phyloP scores from a whole-genome alignment of 108 stramenopile species.

The Bacterosira constricta region DNA sequence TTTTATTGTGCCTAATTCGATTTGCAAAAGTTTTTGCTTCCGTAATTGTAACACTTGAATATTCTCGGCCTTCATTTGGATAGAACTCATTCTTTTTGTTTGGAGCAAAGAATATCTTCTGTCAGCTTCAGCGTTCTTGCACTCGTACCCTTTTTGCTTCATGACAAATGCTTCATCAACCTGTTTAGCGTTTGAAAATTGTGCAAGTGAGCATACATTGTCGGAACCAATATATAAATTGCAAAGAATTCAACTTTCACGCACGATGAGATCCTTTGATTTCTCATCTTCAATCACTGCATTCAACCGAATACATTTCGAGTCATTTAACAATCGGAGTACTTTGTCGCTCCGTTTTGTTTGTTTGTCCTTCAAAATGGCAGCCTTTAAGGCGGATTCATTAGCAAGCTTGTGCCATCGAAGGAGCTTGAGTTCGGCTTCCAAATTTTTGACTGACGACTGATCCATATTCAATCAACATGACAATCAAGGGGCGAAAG shows the following conservation, averaged over 20 bases:
- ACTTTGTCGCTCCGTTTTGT: constrained; percentile 34
- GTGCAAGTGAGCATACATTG: too few relatives aligned
- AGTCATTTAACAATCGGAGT: not conserved
- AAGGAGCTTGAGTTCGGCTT: constrained; percentile 67
- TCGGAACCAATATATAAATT: too few relatives aligned
- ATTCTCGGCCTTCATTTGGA: not conserved
- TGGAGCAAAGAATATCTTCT: not conserved
- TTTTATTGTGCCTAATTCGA: not conserved
- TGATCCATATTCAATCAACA: too few relatives aligned
- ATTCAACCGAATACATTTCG: constrained; percentile 51
- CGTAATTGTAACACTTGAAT: not conserved
- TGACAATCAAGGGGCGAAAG: too few relatives aligned
- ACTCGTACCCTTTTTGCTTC: constrained; percentile 21
- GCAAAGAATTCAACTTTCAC: too few relatives aligned
- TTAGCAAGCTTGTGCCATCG: constrained; percentile 76
- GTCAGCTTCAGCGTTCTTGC: constrained; percentile 9
- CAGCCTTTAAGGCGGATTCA: constrained; percentile 68
- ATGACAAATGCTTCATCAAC: constrained; percentile 34
- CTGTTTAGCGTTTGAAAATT: too few relatives aligned
- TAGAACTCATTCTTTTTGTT: not conserved
- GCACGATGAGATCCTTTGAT: constrained; percentile 56
- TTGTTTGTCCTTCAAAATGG: constrained; percentile 58
- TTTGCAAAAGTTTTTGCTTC: not conserved
- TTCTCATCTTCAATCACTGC: constrained; percentile 61
- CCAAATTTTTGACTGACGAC: constrained; percentile 9